Conservation (phyloP, 2,329 filamentous ascomycete genomes). For the Ceratocystis huliohia region DNA sequence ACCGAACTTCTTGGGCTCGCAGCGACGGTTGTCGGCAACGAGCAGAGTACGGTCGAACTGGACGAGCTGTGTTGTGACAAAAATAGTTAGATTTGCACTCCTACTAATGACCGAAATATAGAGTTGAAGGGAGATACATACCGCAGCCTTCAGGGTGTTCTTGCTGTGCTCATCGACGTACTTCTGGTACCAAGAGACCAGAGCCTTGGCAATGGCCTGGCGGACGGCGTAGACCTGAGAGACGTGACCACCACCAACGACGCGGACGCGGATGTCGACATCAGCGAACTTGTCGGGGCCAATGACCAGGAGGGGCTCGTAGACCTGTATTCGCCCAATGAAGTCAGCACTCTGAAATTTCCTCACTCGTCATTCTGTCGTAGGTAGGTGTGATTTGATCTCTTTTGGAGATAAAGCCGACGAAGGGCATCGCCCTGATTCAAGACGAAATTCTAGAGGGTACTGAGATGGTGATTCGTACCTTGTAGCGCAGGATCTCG, state of each 20-base stretch:
- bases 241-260: conserved; percentile 92
- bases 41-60: conserved; percentile 95
- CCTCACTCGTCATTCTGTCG: background rate
- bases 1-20: conserved; percentile 97
- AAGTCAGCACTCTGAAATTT: conserved; percentile 4
- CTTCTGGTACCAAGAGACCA: conserved; percentile 90
- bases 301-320: conserved; percentile 95
- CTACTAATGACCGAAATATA: background rate
- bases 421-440: background rate
- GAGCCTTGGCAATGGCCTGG: conserved; percentile 86
- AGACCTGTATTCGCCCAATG: conserved; percentile 47
- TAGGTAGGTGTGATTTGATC: background rate
- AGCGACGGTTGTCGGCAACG: conserved; percentile 97
- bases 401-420: background rate
- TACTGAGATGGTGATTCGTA: conserved; percentile 31
- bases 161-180: conserved; percentile 99
- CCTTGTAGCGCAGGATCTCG: conserved; percentile 96
- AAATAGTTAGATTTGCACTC: conserved; percentile 51
- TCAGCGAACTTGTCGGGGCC: conserved; percentile 94
- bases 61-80: conserved; percentile 42
- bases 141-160: conserved; percentile 58
- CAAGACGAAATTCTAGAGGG: background rate
- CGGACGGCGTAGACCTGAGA: conserved; percentile 97
- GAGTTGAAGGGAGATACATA: conserved; percentile 11
- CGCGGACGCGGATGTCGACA: conserved; percentile 95